phyloP scores from a whole-genome alignment of 2,329 filamentous ascomycete genomes.

The Phyllosticta paracitricarpa region DNA sequence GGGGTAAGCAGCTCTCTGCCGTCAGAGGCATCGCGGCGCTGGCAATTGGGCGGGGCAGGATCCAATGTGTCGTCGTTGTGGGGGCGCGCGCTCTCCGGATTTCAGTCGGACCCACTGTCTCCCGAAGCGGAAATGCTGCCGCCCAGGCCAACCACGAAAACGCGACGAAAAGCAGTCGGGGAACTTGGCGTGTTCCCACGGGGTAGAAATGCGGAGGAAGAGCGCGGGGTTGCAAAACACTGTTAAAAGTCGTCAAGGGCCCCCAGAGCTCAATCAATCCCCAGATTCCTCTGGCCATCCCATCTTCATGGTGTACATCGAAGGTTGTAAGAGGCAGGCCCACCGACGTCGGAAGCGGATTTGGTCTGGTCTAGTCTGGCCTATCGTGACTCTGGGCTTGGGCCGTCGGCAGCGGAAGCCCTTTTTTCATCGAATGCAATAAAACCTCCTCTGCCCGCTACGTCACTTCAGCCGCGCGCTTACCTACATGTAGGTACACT shows the following conservation, averaged over 20 bases:
- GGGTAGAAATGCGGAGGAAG: not conserved
- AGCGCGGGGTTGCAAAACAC: not conserved
- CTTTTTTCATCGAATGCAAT: not conserved
- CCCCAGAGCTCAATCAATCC: not conserved
- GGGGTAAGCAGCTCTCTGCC: constrained; percentile 1
- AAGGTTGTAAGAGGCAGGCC: not conserved
- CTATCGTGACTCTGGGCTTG: not conserved
- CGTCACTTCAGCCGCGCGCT: not conserved
- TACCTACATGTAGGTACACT: not conserved
- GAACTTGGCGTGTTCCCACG: not conserved
- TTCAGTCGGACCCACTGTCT: not conserved
- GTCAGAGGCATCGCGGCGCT: not conserved
- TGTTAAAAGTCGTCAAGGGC: not conserved
- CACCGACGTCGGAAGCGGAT: not conserved
- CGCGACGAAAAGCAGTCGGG: constrained; percentile 9
- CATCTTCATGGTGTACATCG: not conserved
- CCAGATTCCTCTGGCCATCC: not conserved
- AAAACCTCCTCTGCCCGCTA: not conserved
- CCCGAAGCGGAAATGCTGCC: not conserved
- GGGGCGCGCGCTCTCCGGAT: not conserved
- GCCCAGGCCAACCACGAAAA: constrained; percentile 2
- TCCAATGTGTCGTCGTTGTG: not conserved
- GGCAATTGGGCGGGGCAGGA: not conserved
- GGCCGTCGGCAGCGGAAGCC: too few species aligned
- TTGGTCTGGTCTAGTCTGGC: not conserved